phyloP scores from a whole-genome alignment of 345 rosid species.

The Brassica carinata region DNA sequence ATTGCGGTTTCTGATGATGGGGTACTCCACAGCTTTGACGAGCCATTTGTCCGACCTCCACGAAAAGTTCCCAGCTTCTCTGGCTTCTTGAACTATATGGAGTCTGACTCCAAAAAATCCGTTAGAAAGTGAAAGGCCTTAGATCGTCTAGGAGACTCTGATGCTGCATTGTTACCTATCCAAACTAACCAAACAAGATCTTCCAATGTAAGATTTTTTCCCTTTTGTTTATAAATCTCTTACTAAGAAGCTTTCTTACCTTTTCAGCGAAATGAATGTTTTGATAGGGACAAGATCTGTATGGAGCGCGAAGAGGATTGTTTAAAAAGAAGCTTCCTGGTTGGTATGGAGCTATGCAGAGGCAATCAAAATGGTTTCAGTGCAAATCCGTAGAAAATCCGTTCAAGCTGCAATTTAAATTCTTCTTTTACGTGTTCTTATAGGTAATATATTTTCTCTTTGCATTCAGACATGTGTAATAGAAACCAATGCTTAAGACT shows the following conservation, averaged over 20 bases:
- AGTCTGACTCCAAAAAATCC: conserved; percentile 51
- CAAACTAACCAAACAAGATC: conserved; percentile 56
- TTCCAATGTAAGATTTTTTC: background rate
- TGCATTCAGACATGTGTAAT: too few species aligned
- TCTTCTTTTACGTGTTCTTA: too few species aligned
- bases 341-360: conserved; percentile 75
- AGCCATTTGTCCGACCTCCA: conserved; percentile 50
- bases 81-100: conserved; percentile 60
- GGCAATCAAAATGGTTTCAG: conserved; percentile 62
- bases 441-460: too few species aligned
- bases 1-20: conserved; percentile 54
- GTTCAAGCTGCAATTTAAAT: too few species aligned
- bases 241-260: background rate
- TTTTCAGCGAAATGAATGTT: conserved; percentile 50
- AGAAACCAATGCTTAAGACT: too few species aligned
- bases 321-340: conserved; percentile 75
- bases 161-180: conserved; percentile 50
- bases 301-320: conserved; percentile 65
- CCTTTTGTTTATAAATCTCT: background rate
- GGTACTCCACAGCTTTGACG: conserved; percentile 38
- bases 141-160: conserved; percentile 48
- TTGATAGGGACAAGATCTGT: conserved; percentile 70
- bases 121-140: conserved; percentile 63
- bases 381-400: conserved; percentile 73
- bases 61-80: conserved; percentile 65